phyloP scores from a whole-genome alignment of 164 flowering plant species.

The Sedum album region DNA sequence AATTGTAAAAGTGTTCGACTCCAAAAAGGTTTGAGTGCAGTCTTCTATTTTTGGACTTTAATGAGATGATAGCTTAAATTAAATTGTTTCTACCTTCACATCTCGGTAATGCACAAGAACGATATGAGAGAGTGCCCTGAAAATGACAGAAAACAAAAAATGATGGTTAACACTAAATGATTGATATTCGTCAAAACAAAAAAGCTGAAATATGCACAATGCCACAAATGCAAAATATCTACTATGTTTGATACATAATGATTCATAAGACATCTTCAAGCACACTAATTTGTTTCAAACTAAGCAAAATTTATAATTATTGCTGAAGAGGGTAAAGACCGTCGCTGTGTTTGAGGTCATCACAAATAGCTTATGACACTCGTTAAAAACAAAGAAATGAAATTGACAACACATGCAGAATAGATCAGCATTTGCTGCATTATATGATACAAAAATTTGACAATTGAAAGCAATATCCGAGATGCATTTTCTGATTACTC shows the following conservation, averaged over 20 bases:
- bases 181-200: neutral
- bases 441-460: neutral
- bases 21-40: neutral
- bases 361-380: neutral
- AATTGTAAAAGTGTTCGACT: neutral
- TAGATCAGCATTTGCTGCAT: neutral
- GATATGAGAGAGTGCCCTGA: slow-evolving; percentile 66
- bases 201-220: neutral
- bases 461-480: neutral
- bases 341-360: neutral
- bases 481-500: neutral
- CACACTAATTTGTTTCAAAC: neutral
- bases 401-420: neutral
- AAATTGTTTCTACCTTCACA: slow-evolving; percentile 39
- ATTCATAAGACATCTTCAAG: neutral
- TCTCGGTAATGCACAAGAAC: slow-evolving; percentile 75
- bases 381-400: neutral
- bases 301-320: neutral
- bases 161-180: neutral
- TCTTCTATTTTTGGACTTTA: neutral
- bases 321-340: neutral
- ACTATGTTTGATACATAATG: neutral
- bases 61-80: neutral
- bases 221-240: neutral
- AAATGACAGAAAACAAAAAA: slow-evolving; percentile 16